Conservation (phyloP, 192 early-diverging fungal genomes). For the Backusella australiensis region DNA sequence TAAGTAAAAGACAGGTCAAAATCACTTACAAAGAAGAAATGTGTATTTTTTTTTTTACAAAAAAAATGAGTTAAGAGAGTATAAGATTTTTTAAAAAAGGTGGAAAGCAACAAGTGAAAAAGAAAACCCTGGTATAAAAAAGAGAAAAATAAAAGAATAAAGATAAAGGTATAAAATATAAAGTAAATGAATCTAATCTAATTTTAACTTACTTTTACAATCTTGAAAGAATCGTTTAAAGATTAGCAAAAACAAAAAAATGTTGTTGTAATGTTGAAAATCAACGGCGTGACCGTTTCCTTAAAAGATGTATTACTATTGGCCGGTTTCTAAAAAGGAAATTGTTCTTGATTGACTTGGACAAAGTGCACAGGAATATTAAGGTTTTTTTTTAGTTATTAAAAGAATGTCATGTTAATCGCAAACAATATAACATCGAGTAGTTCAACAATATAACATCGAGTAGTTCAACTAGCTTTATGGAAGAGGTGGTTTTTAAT, state of each 20-base stretch:
- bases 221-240: not conserved
- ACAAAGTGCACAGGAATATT: too few relatives aligned
- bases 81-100: not conserved
- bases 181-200: constrained; percentile 5
- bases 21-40: constrained; percentile 1
- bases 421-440: too few relatives aligned
- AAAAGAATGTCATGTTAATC: too few relatives aligned
- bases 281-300: not conserved
- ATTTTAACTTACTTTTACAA: constrained; percentile 4
- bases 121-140: not conserved
- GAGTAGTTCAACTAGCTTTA: too few relatives aligned
- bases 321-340: too few relatives aligned
- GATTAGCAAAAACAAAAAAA: not conserved
- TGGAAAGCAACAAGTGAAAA: not conserved
- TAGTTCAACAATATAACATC: too few relatives aligned
- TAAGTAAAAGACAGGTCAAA: not conserved
- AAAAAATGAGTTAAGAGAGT: not conserved
- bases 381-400: too few relatives aligned
- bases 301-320: not conserved
- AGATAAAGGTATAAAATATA: constrained; percentile 2
- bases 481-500: too few relatives aligned
- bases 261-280: not conserved
- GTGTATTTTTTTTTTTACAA: not conserved
- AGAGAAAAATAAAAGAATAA: not conserved
- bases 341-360: not conserved